Evolutionary conservation across 805 yeast genomes (phyloP).

Genomic region (Saccharomyces jurei): DNA sequence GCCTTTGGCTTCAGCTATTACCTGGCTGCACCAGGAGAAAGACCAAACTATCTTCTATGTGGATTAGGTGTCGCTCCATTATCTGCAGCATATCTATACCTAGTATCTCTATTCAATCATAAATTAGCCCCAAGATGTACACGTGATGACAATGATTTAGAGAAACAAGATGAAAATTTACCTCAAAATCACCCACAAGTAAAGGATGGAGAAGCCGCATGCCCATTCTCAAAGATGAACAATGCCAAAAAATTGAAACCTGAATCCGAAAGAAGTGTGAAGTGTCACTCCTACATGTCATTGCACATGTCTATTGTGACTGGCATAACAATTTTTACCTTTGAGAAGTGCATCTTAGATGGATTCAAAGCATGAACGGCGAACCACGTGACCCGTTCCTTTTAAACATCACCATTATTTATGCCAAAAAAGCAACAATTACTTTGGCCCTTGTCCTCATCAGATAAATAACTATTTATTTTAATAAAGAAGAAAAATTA

Average conservation of each 20-base stretch:
- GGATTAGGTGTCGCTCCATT: constrained; percentile 10
- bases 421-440: background rate
- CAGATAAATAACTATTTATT: background rate
- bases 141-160: background rate
- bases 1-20: constrained; percentile 46
- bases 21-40: constrained; percentile 1
- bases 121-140: background rate
- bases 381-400: background rate
- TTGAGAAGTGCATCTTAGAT: background rate
- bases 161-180: background rate
- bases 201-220: constrained; percentile 7
- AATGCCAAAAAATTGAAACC: background rate
- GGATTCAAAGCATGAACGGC: background rate
- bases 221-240: constrained; percentile 9
- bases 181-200: constrained; percentile 13
- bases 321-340: background rate
- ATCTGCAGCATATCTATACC: constrained; percentile 7
- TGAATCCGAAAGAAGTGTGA: background rate
- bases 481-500: background rate
- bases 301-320: background rate
- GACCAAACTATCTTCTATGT: constrained; percentile 2
- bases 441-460: background rate
- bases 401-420: background rate
- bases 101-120: background rate
- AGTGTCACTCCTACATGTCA: background rate